Percentiles rank a stretch among this genome's conserved stretches.
phyloP scores from a whole-genome alignment of 345 rosid species.

The Corchorus olitorius region DNA sequence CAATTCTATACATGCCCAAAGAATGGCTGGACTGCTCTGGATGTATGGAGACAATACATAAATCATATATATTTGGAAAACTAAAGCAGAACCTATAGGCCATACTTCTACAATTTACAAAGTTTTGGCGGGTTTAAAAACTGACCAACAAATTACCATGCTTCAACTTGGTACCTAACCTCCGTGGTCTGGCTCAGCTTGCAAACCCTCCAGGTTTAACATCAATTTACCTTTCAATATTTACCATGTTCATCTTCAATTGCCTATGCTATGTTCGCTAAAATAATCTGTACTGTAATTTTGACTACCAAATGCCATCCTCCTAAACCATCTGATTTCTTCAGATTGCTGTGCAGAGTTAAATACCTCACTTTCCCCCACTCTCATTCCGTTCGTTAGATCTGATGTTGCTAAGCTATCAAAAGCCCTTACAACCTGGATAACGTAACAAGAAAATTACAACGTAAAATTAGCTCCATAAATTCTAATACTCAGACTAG shows the following conservation, averaged over 20 bases:
- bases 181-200: slow-evolving; percentile 11
- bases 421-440: slow-evolving; percentile 86
- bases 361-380: slow-evolving; percentile 80
- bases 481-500: background rate
- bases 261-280: slow-evolving; percentile 37
- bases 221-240: slow-evolving; percentile 33
- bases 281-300: slow-evolving; percentile 75
- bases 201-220: slow-evolving; percentile 16
- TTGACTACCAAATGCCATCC: slow-evolving; percentile 92
- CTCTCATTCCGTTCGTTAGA: slow-evolving; percentile 84
- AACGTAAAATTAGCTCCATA: background rate
- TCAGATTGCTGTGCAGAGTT: slow-evolving; percentile 80
- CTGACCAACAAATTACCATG: background rate
- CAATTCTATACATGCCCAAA: slow-evolving; percentile 28
- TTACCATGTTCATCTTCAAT: slow-evolving; percentile 30
- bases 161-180: background rate
- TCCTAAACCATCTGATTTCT: slow-evolving; percentile 79
- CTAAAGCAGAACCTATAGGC: slow-evolving; percentile 11
- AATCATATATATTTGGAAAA: background rate
- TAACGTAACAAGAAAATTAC: slow-evolving; percentile 22
- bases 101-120: slow-evolving; percentile 12
- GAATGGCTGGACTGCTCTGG: slow-evolving; percentile 15
- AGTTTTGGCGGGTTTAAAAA: slow-evolving; percentile 18
- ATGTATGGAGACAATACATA: background rate
- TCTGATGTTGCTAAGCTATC: slow-evolving; percentile 66